A percentile compares a stretch with the other conserved stretches of the same genome.
phyloP scores from a whole-genome alignment of 2,329 filamentous ascomycete genomes.

The Trichoderma sp. region DNA sequence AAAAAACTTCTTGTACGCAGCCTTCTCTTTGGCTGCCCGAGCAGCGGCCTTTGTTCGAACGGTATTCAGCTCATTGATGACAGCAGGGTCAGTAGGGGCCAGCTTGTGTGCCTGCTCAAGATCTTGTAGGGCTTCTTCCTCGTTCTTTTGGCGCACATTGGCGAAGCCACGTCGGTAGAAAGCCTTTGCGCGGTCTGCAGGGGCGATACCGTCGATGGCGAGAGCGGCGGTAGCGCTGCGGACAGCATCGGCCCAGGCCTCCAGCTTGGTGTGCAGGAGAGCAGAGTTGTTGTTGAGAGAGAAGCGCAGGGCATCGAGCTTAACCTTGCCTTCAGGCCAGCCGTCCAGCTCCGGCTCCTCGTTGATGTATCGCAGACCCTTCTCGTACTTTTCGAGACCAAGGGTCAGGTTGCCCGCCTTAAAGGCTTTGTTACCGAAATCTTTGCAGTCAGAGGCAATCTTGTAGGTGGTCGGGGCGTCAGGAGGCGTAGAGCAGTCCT shows the following conservation, averaged over 20 bases:
- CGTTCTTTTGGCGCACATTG: slow-evolving; percentile 76
- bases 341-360: slow-evolving; percentile 77
- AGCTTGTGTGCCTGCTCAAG: slow-evolving; percentile 76
- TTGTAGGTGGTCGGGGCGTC: slow-evolving; percentile 70
- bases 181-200: slow-evolving; percentile 86
- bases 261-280: slow-evolving; percentile 81
- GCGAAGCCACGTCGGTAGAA: slow-evolving; percentile 82
- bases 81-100: slow-evolving; percentile 73
- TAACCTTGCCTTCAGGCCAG: slow-evolving; percentile 67
- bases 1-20: slow-evolving; percentile 92
- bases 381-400: slow-evolving; percentile 90
- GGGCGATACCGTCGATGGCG: slow-evolving; percentile 64
- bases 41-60: slow-evolving; percentile 78
- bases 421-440: slow-evolving; percentile 90
- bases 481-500: slow-evolving; percentile 72
- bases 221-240: slow-evolving; percentile 75
- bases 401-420: slow-evolving; percentile 72
- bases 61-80: slow-evolving; percentile 73
- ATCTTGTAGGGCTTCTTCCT: slow-evolving; percentile 77
- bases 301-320: slow-evolving; percentile 77
- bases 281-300: slow-evolving; percentile 87
- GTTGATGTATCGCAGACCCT: slow-evolving; percentile 85
- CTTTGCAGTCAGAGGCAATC: slow-evolving; percentile 85
- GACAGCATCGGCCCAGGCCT: slow-evolving; percentile 70
- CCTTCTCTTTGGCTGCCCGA: slow-evolving; percentile 84